A percentile compares a stretch with the other conserved stretches of the same genome.
These are phyloP conservation scores for Cyclospora cayetanensis DNA, from an alignment of 169 alveolate species.

Conservation along the genomic window DNA sequence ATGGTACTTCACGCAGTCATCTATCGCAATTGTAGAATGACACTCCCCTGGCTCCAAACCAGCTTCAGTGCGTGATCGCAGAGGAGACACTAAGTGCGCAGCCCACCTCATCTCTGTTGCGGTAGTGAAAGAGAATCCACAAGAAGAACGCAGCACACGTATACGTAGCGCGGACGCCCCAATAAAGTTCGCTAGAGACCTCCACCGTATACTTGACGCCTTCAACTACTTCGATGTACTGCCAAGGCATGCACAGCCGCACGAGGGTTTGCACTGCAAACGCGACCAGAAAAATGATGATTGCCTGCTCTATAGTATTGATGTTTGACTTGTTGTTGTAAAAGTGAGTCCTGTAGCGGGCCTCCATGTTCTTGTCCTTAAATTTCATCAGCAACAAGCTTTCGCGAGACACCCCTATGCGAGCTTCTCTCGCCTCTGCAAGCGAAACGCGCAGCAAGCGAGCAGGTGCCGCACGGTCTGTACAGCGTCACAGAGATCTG, in stretches of 20 bases:
- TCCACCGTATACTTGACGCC: constrained; percentile 59
- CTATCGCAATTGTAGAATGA: too few species aligned
- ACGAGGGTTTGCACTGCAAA: constrained; percentile 86
- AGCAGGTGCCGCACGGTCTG: not conserved
- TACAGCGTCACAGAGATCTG: not conserved
- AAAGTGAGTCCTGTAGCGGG: constrained; percentile 85
- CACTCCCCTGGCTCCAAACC: too few species aligned
- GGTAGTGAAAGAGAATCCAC: constrained; percentile 88
- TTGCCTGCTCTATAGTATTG: constrained; percentile 88
- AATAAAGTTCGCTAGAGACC: constrained; percentile 76
- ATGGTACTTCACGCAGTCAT: too few species aligned
- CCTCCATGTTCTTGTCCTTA: constrained; percentile 87
- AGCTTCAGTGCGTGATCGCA: too few species aligned
- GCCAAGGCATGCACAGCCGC: constrained; percentile 83
- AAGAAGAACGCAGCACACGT: constrained; percentile 83
- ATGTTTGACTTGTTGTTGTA: constrained; percentile 86
- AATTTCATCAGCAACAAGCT: constrained; percentile 82
- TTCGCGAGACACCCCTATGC: constrained; percentile 65
- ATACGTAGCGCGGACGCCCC: constrained; percentile 90
- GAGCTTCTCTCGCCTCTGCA: constrained; percentile 41
- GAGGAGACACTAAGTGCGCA: constrained; percentile 21
- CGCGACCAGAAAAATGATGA: constrained; percentile 86
- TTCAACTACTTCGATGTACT: constrained; percentile 70
- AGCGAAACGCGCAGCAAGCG: not conserved
- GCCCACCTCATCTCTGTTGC: constrained; percentile 65